Evolutionary conservation across 1,139 yeast genomes (phyloP).

Genomic region (Trichomonascaceae sp.): DNA sequence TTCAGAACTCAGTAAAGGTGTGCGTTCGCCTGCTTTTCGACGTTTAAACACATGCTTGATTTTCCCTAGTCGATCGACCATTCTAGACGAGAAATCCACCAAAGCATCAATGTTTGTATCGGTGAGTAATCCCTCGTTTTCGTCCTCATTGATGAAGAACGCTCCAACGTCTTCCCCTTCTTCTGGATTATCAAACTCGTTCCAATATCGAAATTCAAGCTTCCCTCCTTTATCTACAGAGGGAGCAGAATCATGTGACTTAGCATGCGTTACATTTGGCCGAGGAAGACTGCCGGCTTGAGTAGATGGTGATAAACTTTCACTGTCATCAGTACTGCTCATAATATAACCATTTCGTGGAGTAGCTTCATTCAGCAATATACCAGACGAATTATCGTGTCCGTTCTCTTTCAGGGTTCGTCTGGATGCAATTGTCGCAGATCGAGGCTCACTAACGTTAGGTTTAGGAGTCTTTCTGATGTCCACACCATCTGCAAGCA

Average conservation of each 20-base stretch:
- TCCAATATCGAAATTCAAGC: conserved; percentile 53
- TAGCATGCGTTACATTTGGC: neutral
- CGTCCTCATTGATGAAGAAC: conserved; percentile 32
- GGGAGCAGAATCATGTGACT: neutral
- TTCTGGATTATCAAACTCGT: conserved; percentile 64
- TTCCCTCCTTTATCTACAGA: conserved; percentile 21
- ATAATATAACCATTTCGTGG: neutral
- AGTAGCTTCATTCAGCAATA: conserved; percentile 17
- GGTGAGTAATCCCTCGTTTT: conserved; percentile 29
- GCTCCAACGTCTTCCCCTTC: conserved; percentile 35
- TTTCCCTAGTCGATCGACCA: conserved; percentile 17
- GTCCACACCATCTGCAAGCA: conserved; percentile 30
- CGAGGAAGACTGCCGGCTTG: neutral
- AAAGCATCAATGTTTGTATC: conserved; percentile 33
- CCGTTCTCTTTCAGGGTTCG: conserved; percentile 2
- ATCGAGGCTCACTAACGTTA: neutral
- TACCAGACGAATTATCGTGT: conserved; percentile 12
- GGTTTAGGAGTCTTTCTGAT: conserved; percentile 28
- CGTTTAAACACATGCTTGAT: conserved; percentile 13
- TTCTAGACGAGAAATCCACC: conserved; percentile 22
- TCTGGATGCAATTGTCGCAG: neutral
- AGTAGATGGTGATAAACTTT: conserved; percentile 6
- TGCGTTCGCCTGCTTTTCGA: conserved; percentile 10
- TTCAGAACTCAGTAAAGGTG: conserved; percentile 4
- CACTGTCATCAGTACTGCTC: conserved; percentile 3